Conservation (phyloP, 163 green algal genomes). For the Scenedesmus sp. region DNA sequence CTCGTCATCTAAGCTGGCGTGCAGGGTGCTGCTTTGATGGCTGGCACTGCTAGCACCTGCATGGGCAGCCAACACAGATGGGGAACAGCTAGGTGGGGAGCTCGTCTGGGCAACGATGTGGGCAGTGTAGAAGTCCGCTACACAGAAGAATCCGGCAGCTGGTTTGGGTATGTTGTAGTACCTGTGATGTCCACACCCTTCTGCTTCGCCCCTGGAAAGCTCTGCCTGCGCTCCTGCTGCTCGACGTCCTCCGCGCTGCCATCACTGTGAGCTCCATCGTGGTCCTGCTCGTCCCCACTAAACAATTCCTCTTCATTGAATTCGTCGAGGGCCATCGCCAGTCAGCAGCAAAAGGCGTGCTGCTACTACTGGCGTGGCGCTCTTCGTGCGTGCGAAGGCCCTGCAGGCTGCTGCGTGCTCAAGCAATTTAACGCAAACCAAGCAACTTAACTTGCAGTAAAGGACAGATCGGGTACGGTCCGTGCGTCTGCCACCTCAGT, state of each 20-base stretch:
- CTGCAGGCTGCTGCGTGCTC: neutral
- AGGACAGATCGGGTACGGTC: neutral
- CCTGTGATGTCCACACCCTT: slow-evolving; percentile 47
- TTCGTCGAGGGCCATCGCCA: neutral
- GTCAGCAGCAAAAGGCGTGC: slow-evolving; percentile 1
- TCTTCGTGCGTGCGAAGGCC: neutral
- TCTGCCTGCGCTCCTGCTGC: neutral
- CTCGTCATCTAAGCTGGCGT: slow-evolving; percentile 32
- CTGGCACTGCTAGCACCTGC: slow-evolving; percentile 45
- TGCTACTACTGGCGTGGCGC: slow-evolving; percentile 8
- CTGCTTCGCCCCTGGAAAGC: slow-evolving; percentile 5
- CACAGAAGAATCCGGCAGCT: too few relatives aligned
- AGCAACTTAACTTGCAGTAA: neutral
- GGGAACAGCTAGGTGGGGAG: neutral
- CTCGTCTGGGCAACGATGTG: neutral
- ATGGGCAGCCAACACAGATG: neutral
- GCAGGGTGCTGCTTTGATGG: slow-evolving; percentile 55
- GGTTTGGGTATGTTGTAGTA: too few relatives aligned
- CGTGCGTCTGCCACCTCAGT: neutral
- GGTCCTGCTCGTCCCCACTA: neutral
- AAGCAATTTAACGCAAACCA: neutral
- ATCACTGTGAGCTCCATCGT: neutral
- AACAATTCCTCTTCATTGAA: neutral
- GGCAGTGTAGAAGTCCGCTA: too few relatives aligned
- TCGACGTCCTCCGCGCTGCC: neutral